Conservation (phyloP, 1,284 basidiomycete species). For the Cryptococcus jaspeensis region DNA sequence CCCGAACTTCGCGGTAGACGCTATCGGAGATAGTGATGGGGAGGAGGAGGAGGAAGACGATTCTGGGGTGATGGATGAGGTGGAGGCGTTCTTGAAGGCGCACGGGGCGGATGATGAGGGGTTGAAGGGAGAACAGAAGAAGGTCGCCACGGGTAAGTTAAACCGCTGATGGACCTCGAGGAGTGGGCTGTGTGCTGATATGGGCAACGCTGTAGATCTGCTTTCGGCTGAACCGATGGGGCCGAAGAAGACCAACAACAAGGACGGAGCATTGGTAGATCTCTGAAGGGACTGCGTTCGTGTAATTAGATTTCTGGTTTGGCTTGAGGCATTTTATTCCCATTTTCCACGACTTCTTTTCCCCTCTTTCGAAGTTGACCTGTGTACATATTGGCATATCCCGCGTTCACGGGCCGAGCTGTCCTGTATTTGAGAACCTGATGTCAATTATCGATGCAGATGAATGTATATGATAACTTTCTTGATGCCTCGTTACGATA, state of each 20-base stretch:
- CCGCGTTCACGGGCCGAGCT: not conserved
- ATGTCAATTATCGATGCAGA: no score
- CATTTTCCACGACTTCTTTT: no score
- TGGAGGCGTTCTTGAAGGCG: slow-evolving; percentile 85
- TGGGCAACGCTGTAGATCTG: slow-evolving; percentile 25
- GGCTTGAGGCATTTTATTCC: no score
- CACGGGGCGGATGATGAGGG: slow-evolving; percentile 68
- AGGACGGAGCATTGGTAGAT: slow-evolving; percentile 11
- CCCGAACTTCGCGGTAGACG: slow-evolving; percentile 89
- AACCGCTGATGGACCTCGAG: no score
- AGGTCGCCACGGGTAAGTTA: slow-evolving; percentile 54
- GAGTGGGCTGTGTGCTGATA: not conserved
- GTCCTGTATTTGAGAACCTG: not conserved
- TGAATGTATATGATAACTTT: not conserved
- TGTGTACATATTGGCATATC: no score
- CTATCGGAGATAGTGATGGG: slow-evolving; percentile 77
- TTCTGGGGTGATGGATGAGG: slow-evolving; percentile 78
- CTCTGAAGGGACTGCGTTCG: not conserved
- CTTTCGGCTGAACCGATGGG: slow-evolving; percentile 41
- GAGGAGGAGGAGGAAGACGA: slow-evolving; percentile 59
- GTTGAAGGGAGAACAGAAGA: slow-evolving; percentile 77
- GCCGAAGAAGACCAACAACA: slow-evolving; percentile 4
- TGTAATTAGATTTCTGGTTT: no score
- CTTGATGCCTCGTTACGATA: not conserved
- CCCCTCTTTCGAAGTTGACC: no score